Evolutionary conservation across 2,329 filamentous ascomycete genomes (phyloP).

Genomic region (Aureobasidium uvarum): DNA sequence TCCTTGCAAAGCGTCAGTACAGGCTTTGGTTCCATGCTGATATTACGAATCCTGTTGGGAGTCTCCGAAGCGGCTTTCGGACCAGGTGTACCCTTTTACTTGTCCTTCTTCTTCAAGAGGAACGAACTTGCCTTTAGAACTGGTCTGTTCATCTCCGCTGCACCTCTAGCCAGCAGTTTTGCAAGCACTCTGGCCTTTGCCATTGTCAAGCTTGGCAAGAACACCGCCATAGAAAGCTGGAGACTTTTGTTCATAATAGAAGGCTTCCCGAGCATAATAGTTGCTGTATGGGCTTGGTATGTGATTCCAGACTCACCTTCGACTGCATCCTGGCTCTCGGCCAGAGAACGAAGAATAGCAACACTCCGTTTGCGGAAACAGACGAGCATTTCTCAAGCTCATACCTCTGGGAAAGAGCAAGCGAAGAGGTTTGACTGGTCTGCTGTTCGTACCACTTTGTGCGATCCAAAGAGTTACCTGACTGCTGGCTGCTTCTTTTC

Average conservation of each 20-base stretch:
- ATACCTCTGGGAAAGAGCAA: conserved; percentile 29
- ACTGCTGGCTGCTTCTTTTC: conserved; percentile 82
- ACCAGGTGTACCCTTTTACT: conserved; percentile 62
- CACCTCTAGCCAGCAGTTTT: conserved; percentile 62
- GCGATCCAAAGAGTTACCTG: conserved; percentile 69
- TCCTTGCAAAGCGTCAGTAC: conserved; percentile 61
- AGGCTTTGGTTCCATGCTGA: conserved; percentile 54
- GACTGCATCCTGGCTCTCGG: conserved; percentile 44
- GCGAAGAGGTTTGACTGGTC: conserved; percentile 48
- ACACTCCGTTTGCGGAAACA: conserved; percentile 61
- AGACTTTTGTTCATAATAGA: conserved; percentile 81
- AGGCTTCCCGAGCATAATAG: conserved; percentile 77
- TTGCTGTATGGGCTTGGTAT: conserved; percentile 68
- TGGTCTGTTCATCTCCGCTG: conserved; percentile 79
- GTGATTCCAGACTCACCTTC: conserved; percentile 69
- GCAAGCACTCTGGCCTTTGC: conserved; percentile 77
- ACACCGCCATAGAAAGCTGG: conserved; percentile 74
- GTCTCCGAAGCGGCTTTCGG: conserved; percentile 62
- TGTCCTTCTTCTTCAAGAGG: conserved; percentile 62
- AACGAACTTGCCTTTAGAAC: conserved; percentile 80
- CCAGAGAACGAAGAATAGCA: conserved; percentile 61
- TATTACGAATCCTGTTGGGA: conserved; percentile 60
- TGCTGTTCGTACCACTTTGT: conserved; percentile 59
- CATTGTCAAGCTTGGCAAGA: conserved; percentile 66
- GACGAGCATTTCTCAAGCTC: conserved; percentile 37